phyloP scores from a whole-genome alignment of 2,329 filamentous ascomycete genomes.

The Phoma herbarum region DNA sequence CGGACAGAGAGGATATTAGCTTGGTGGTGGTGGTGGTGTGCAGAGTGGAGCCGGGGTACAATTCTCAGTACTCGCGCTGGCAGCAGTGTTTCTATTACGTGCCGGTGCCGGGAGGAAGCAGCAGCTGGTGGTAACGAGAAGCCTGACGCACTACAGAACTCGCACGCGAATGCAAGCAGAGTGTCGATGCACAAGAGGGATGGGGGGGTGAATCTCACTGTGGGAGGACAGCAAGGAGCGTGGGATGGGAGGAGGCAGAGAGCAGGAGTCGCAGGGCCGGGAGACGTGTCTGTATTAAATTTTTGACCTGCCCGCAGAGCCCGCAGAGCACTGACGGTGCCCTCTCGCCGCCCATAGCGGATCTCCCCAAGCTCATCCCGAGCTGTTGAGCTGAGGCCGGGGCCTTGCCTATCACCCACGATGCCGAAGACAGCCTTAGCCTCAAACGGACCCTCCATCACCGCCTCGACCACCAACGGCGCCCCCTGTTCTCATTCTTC shows the following conservation, averaged over 20 bases:
- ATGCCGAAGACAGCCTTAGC: slow-evolving; percentile 40
- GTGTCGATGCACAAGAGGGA: background rate
- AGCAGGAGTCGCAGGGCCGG: slow-evolving; percentile 17
- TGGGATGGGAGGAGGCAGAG: slow-evolving; percentile 19
- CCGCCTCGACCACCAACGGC: slow-evolving; percentile 9
- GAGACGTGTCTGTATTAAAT: slow-evolving; percentile 37
- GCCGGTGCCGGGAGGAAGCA: slow-evolving; percentile 20
- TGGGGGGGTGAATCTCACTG: slow-evolving; percentile 8
- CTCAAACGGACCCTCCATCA: slow-evolving; percentile 11
- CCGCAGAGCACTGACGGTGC: slow-evolving; percentile 20
- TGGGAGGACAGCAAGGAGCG: slow-evolving; percentile 19
- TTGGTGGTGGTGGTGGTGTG: slow-evolving; percentile 16
- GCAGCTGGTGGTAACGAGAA: slow-evolving; percentile 16
- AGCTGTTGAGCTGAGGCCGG: slow-evolving; percentile 50
- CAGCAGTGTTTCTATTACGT: slow-evolving; percentile 14
- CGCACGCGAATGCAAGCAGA: slow-evolving; percentile 16
- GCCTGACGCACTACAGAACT: slow-evolving; percentile 10
- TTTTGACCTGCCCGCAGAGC: slow-evolving; percentile 25
- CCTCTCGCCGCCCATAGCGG: slow-evolving; percentile 19
- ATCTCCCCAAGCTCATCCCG: slow-evolving; percentile 45
- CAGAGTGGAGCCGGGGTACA: slow-evolving; percentile 19
- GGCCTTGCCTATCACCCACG: slow-evolving; percentile 35
- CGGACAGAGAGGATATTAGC: slow-evolving; percentile 29
- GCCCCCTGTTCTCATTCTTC: slow-evolving; percentile 14
- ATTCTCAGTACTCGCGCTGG: slow-evolving; percentile 19